Base-by-base conservation (phyloP, 345 rosid genomes). In the Corchorus olitorius region DNA sequence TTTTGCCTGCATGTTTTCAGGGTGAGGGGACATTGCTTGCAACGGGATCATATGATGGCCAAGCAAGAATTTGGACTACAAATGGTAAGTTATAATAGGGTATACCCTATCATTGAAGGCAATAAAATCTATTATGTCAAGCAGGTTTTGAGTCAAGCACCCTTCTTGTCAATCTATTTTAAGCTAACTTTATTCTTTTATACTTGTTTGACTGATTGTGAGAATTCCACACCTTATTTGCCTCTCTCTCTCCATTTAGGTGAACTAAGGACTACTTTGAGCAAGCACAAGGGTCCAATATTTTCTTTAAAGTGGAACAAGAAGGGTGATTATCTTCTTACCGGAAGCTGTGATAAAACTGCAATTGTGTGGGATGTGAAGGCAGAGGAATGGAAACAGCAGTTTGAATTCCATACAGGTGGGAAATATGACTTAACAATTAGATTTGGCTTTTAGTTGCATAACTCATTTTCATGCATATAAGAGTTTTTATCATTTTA, bases 271-370 rank as follows among this genome's bases (percentile, higher is more conserved):
- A 82, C 89, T 83, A 92, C 97, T 22, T 78, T 97, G 83, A 94
- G 89, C 81, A 97, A 93, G 79, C 99, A 97, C 82, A 92, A 91
- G 80, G 99, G 97, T 53, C 97, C 99, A 56, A 91, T 97, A 61
- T 97, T 97, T 84, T 92, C 99, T 74, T 85, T 97, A n/a, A 97
- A 97, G 87, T 97, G 99, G 99, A 97, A 97, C 86, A 97, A 94
- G 87, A 97, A 94, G 85, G 97, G 99, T 64, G 98, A 97, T 84
- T 97, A 89, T 85, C 97, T 97, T 83, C 94, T 97, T 55, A 94
- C 98, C 20, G 99, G 99, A 82, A 97, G 99, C 82, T 92, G 89
- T 54, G 99, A 97, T 82, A 92, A 83, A 88, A 94, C 97, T 49
- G 99, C 98, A 49, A 91, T 97, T 81, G 99, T 97, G 61, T 97